phyloP scores from a whole-genome alignment of 2,329 filamentous ascomycete genomes.

The Herpotrichia juniperi region DNA sequence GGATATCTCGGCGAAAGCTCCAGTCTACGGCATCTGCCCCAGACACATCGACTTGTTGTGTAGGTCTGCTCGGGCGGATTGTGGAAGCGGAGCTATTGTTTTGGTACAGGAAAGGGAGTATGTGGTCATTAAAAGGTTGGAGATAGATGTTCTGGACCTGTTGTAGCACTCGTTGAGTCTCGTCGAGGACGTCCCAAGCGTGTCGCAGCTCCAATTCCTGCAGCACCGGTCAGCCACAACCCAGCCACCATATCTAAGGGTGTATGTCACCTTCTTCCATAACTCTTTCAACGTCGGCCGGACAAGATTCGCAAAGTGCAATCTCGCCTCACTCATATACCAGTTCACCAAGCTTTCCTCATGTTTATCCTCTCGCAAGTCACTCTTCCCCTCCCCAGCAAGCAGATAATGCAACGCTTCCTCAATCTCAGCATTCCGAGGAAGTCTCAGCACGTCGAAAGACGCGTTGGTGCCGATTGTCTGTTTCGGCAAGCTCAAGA shows the following conservation, averaged over 20 bases:
- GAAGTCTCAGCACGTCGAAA: slow-evolving; percentile 19
- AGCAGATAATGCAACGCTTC: slow-evolving; percentile 45
- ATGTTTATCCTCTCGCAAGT: slow-evolving; percentile 28
- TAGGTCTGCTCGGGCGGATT: slow-evolving; percentile 45
- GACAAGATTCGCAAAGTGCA: slow-evolving; percentile 48
- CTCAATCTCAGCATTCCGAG: slow-evolving; percentile 37
- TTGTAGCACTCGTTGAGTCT: slow-evolving; percentile 44
- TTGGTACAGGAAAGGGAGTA: slow-evolving; percentile 38
- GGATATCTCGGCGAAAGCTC: slow-evolving; percentile 66
- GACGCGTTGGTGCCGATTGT: slow-evolving; percentile 18
- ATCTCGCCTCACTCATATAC: slow-evolving; percentile 52
- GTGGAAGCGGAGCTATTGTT: slow-evolving; percentile 41
- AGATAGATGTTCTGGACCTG: slow-evolving; percentile 46
- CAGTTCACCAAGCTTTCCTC: slow-evolving; percentile 48
- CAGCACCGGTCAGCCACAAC: slow-evolving; percentile 6
- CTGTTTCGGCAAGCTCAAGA: slow-evolving; percentile 41
- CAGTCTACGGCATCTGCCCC: slow-evolving; percentile 23
- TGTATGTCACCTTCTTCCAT: slow-evolving; percentile 30
- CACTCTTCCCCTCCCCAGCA: slow-evolving; percentile 36
- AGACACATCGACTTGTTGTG: slow-evolving; percentile 21
- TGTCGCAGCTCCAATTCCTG: slow-evolving; percentile 29
- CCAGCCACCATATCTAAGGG: neutral
- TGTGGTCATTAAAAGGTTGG: slow-evolving; percentile 40
- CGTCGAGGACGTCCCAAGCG: slow-evolving; percentile 39
- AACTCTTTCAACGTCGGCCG: slow-evolving; percentile 31